These are phyloP conservation scores for Candida silvicultrix DNA, from an alignment of 805 yeast species.

Conservation along the genomic window DNA sequence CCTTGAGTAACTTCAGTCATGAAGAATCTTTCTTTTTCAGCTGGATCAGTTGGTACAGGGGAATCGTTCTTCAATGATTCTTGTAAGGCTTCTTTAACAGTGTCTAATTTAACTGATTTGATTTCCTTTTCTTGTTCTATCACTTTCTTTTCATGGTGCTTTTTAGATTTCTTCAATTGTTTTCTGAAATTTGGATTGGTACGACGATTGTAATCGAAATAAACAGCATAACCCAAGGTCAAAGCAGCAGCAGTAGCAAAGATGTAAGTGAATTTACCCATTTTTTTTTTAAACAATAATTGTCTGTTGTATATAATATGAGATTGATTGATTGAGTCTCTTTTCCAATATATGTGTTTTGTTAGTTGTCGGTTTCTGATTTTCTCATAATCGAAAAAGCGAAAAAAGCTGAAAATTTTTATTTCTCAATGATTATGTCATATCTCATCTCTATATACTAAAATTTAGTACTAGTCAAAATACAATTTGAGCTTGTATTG, in stretches of 20 bases:
- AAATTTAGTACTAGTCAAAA: neutral
- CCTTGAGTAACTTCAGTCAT: slow-evolving; percentile 80
- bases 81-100: slow-evolving; percentile 54
- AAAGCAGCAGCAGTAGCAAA: slow-evolving; percentile 34
- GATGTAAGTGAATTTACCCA: slow-evolving; percentile 24
- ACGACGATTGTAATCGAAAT: slow-evolving; percentile 92
- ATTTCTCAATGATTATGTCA: neutral
- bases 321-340: too few relatives aligned
- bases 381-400: neutral
- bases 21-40: slow-evolving; percentile 72
- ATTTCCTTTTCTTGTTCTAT: slow-evolving; percentile 48
- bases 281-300: too few relatives aligned
- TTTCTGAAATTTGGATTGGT: slow-evolving; percentile 76
- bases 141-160: slow-evolving; percentile 52
- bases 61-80: slow-evolving; percentile 53
- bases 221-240: slow-evolving; percentile 71
- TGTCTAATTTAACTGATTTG: slow-evolving; percentile 53
- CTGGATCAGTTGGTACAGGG: slow-evolving; percentile 68
- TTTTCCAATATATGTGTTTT: too few relatives aligned
- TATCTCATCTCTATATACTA: neutral
- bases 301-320: neutral
- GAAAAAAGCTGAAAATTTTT: neutral
- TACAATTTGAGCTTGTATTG: too few relatives aligned
- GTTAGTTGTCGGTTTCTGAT: neutral
- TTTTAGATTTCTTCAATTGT: slow-evolving; percentile 55